phyloP scores from a whole-genome alignment of 1,139 yeast species.

The Sugiyamaella pinicola region DNA sequence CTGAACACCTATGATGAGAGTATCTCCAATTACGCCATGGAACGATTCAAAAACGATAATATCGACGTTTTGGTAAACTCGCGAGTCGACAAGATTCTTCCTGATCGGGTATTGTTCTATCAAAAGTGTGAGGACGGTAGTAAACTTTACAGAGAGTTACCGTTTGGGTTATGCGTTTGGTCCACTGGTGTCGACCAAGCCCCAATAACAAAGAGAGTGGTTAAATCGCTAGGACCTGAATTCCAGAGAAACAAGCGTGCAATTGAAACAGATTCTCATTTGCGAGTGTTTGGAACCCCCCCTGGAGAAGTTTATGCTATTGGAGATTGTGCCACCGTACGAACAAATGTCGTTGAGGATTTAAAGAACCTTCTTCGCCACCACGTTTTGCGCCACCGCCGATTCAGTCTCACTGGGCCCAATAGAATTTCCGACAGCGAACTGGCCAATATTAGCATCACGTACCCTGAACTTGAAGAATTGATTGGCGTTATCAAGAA shows the following conservation, averaged over 20 bases:
- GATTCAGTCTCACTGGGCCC: constrained; percentile 31
- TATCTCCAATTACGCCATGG: constrained; percentile 62
- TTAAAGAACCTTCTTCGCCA: constrained; percentile 46
- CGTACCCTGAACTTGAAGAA: constrained; percentile 51
- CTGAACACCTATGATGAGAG: constrained; percentile 64
- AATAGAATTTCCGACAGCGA: constrained; percentile 35
- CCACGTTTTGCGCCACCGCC: constrained; percentile 32
- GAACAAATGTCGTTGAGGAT: constrained; percentile 58
- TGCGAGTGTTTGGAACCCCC: constrained; percentile 63
- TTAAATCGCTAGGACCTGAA: constrained; percentile 45
- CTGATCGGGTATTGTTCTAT: constrained; percentile 56
- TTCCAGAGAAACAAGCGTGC: constrained; percentile 60
- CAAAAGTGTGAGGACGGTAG: constrained; percentile 49
- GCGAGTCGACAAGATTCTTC: constrained; percentile 56
- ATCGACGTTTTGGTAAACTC: constrained; percentile 62
- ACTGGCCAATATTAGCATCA: constrained; percentile 49
- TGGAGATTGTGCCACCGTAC: constrained; percentile 66
- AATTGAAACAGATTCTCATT: constrained; percentile 65
- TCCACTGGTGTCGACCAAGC: constrained; percentile 68
- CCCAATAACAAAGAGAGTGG: constrained; percentile 56
- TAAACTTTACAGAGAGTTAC: constrained; percentile 50
- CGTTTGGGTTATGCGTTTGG: constrained; percentile 66
- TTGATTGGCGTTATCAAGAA: constrained; percentile 48
- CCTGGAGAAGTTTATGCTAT: constrained; percentile 65
- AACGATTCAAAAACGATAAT: constrained; percentile 58